Percentiles rank a stretch among this genome's conserved stretches.
Conservation (phyloP, 306 rosid species). For the Prunus persica region DNA sequence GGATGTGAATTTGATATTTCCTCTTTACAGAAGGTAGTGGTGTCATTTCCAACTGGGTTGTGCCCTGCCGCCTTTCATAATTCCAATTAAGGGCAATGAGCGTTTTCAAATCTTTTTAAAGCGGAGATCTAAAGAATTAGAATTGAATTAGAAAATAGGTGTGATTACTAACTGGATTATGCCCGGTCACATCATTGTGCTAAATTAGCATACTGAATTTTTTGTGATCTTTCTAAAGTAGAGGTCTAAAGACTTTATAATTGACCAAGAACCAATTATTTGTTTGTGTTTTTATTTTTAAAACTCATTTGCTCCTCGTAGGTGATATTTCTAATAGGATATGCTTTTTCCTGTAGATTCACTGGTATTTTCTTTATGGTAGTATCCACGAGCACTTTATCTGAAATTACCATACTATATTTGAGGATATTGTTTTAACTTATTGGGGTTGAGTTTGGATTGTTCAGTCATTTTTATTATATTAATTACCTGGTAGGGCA, state of each 20-base stretch:
- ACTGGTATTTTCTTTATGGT: not conserved
- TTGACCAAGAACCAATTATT: not conserved
- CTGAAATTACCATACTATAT: not conserved
- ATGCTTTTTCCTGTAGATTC: too few species aligned
- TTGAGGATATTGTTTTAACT: not conserved
- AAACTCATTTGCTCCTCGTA: not conserved
- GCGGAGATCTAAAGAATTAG: too few species aligned
- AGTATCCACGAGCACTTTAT: not conserved
- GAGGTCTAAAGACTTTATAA: not conserved
- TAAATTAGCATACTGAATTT: not conserved
- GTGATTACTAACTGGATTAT: not conserved
- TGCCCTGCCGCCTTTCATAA: not conserved
- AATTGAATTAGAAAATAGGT: not conserved
- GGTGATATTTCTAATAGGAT: not conserved
- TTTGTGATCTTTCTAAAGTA: not conserved
- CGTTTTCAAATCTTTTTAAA: too few species aligned
- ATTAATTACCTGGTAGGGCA: not conserved
- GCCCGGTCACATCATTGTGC: not conserved
- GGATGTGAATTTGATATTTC: not conserved
- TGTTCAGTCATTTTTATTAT: not conserved
- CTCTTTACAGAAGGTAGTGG: not conserved
- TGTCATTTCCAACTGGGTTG: not conserved
- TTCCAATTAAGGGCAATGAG: not conserved
- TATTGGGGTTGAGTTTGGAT: not conserved
- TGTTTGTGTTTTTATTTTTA: not conserved